Conservation (phyloP, 768 basidiomycete species). For the Russula dissimulans region DNA sequence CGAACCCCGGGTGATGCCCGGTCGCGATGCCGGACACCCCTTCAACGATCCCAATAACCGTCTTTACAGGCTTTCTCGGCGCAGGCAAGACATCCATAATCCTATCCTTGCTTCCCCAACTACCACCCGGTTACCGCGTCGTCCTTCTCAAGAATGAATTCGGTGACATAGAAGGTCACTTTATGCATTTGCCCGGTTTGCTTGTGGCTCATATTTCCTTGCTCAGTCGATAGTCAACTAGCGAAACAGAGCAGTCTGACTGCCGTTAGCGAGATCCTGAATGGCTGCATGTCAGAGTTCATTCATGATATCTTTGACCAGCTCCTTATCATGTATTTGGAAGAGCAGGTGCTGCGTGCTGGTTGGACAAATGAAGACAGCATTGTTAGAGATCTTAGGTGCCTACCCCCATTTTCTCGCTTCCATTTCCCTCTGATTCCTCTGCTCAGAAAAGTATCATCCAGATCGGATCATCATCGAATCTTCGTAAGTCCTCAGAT, state of each 20-base stretch:
- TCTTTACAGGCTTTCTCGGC: conserved; percentile 91
- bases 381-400: conserved; percentile 82
- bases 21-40: background rate
- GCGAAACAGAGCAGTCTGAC: conserved; percentile 75
- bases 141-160: conserved; percentile 95
- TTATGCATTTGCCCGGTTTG: background rate
- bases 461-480: conserved; percentile 94
- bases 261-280: conserved; percentile 88
- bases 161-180: conserved; percentile 78
- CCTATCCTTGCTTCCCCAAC: conserved; percentile 68
- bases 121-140: conserved; percentile 80
- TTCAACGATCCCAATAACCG: conserved; percentile 69
- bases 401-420: conserved; percentile 5
- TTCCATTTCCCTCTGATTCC: background rate
- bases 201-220: too few relatives aligned
- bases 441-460: conserved; percentile 56
- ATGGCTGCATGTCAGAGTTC: conserved; percentile 80
- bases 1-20: background rate
- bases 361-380: conserved; percentile 90
- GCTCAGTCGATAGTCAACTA: conserved; percentile 79
- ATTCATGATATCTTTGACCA: background rate
- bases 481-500: conserved; percentile 58
- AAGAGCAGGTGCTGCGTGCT: conserved; percentile 77
- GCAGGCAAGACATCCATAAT: conserved; percentile 78
- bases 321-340: background rate